These are phyloP conservation scores for Lactuca saligna DNA, from an alignment of 129 eudicot genomes.

Conservation along the genomic window DNA sequence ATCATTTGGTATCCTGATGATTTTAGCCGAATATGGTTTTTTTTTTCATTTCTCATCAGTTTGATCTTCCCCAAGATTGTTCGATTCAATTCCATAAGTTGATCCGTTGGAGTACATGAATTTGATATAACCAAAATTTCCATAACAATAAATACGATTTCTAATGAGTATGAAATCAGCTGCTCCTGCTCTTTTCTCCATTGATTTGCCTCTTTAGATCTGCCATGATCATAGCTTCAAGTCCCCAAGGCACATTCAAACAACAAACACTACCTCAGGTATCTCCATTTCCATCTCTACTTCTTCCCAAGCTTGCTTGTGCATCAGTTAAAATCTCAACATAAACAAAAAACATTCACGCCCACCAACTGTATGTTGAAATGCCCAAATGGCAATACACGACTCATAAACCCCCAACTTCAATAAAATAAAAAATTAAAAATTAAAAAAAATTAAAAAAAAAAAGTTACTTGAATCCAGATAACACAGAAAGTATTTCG, in stretches of 20 bases:
- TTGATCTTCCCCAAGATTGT: background rate
- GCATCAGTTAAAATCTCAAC: background rate
- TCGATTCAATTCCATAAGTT: background rate
- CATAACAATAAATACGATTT: background rate
- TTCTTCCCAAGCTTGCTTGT: background rate
- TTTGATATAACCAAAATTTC: background rate
- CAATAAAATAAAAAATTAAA: background rate
- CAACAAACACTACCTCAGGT: background rate
- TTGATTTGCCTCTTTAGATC: no score
- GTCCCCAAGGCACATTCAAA: background rate
- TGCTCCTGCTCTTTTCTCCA: background rate
- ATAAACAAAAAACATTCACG: background rate
- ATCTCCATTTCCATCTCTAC: background rate
- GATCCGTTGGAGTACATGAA: background rate
- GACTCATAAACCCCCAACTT: background rate
- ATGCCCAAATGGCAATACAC: background rate
- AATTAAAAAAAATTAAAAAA: no score
- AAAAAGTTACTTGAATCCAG: background rate
- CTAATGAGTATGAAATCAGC: background rate
- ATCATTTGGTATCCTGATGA: background rate
- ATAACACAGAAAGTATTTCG: background rate
- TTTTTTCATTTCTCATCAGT: background rate
- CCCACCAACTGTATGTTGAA: slow-evolving; percentile 7
- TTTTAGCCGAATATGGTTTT: background rate
- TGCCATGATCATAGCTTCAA: background rate